A percentile compares a stretch with the other conserved stretches of the same genome.
phyloP scores from a whole-genome alignment of 805 yeast genomes.

The Kluyveromyces lactis region DNA sequence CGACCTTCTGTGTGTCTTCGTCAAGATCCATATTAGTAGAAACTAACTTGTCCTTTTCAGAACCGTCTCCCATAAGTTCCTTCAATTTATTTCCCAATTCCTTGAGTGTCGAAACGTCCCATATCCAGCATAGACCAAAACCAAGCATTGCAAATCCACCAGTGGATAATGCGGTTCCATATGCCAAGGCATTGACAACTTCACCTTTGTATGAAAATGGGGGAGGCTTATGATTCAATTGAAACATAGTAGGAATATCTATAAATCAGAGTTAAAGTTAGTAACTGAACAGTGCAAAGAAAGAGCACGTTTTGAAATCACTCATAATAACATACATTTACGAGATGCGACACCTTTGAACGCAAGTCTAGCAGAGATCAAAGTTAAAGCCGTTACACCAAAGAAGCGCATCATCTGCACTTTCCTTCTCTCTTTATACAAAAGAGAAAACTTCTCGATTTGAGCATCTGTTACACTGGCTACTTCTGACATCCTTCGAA shows the following conservation, averaged over 20 bases:
- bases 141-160: slow-evolving; percentile 64
- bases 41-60: slow-evolving; percentile 33
- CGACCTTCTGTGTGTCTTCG: slow-evolving; percentile 50
- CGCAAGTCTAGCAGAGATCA: slow-evolving; percentile 65
- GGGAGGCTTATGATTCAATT: slow-evolving; percentile 82
- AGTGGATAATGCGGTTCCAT: slow-evolving; percentile 69
- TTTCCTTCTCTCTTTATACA: slow-evolving; percentile 55
- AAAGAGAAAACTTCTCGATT: slow-evolving; percentile 15
- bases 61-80: slow-evolving; percentile 60
- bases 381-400: slow-evolving; percentile 63
- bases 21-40: slow-evolving; percentile 41
- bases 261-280: slow-evolving; percentile 5
- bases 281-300: slow-evolving; percentile 3
- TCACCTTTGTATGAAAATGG: slow-evolving; percentile 72
- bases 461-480: slow-evolving; percentile 1
- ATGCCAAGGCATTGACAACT: slow-evolving; percentile 76
- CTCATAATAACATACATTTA: slow-evolving; percentile 38
- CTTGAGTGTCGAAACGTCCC: slow-evolving; percentile 56
- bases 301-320: neutral
- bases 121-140: slow-evolving; percentile 72
- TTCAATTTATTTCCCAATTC: slow-evolving; percentile 72
- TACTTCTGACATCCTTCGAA: neutral
- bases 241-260: slow-evolving; percentile 65
- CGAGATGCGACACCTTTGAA: slow-evolving; percentile 66
- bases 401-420: slow-evolving; percentile 65